Evolutionary conservation across 257 asterid genomes (phyloP).

Genomic region (Penstemon davidsonii): DNA sequence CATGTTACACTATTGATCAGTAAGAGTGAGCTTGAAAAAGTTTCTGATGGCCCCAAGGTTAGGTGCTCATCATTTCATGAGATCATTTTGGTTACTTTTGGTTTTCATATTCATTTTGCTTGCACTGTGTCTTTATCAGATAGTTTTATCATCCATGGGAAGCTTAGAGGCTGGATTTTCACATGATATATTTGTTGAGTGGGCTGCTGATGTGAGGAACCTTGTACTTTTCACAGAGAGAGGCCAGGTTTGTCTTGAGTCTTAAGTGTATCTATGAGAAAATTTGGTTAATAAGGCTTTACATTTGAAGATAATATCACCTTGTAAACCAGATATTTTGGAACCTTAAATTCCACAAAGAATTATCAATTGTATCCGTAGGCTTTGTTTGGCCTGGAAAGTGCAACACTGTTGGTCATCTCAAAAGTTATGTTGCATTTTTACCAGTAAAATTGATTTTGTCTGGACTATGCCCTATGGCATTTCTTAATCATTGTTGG

Average conservation of each 20-base stretch:
- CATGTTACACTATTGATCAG: slow-evolving; percentile 67
- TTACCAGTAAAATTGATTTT: background rate
- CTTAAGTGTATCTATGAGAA: slow-evolving; percentile 21
- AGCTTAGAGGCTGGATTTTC: slow-evolving; percentile 96
- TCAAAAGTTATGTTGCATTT: background rate
- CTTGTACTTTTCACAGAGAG: slow-evolving; percentile 94
- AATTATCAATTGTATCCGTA: slow-evolving; percentile 15
- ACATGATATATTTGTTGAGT: slow-evolving; percentile 93
- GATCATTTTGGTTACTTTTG: slow-evolving; percentile 25
- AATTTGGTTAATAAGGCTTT: slow-evolving; percentile 15
- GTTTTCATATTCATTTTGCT: slow-evolving; percentile 28
- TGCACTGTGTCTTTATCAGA: slow-evolving; percentile 44
- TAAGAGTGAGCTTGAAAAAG: slow-evolving; percentile 79
- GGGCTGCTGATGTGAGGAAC: slow-evolving; percentile 97
- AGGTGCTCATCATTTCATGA: slow-evolving; percentile 22
- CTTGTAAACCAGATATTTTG: slow-evolving; percentile 24
- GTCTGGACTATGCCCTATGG: background rate
- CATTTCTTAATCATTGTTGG: background rate
- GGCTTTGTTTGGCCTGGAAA: slow-evolving; percentile 19
- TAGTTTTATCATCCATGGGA: slow-evolving; percentile 95
- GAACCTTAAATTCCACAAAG: slow-evolving; percentile 17
- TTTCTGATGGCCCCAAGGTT: slow-evolving; percentile 93
- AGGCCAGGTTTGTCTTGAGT: slow-evolving; percentile 77
- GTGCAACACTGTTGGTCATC: slow-evolving; percentile 19
- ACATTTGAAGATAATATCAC: slow-evolving; percentile 11